Base-by-base conservation (phyloP, 345 rosid species). In the Brassica juncea region DNA sequence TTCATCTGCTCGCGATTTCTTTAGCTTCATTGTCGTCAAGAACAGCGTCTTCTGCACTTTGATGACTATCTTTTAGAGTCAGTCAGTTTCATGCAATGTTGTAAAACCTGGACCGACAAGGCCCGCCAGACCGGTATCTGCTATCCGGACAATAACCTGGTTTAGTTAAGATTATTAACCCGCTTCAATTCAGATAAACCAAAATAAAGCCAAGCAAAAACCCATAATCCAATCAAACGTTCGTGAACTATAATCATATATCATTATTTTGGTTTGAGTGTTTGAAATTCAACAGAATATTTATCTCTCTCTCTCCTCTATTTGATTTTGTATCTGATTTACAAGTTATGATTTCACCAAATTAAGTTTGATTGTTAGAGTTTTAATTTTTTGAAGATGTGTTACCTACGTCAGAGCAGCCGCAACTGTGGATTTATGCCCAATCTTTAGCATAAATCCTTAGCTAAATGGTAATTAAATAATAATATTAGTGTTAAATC, bases 11-110 rank as follows among this genome's bases (percentile, higher is more conserved):
- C 23, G 88, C 87, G 62, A 89, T 82, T 39, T 85, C 76, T 10
- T 85, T 85, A 1, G 92, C 95, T 79, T 85, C 82, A 10, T 81
- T 85, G 9, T 90, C 91, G 0, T 87, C 85, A 32, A 92, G 89
- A 9, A 77, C 3, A 1, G 88, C 79, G 5, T 86, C 92, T 77
- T 63, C 69, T 4, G 97, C 90, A 68, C 67, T 75, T 31, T 86
- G 84, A 30, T 71, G 25, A 68, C 91, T 90, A 86, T 79, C 27
- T 34, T 16, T 34, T 11, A 37, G 7, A 64, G 12, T 35, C 30
- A 12, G 23, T 2, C 2, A 39, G 47, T 44, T 44, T 44, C 52
- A 44, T 44, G 52, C 52, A 44, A n/a, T 44, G n/a, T 23, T 21
- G 11, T 11, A 11, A 44, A 39, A 44, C n/a, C 49, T 2, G 49